Percentiles rank a stretch among this genome's conserved stretches.
phyloP scores from a whole-genome alignment of 352 stramenopile species.

The Globisporangium iwayamae region DNA sequence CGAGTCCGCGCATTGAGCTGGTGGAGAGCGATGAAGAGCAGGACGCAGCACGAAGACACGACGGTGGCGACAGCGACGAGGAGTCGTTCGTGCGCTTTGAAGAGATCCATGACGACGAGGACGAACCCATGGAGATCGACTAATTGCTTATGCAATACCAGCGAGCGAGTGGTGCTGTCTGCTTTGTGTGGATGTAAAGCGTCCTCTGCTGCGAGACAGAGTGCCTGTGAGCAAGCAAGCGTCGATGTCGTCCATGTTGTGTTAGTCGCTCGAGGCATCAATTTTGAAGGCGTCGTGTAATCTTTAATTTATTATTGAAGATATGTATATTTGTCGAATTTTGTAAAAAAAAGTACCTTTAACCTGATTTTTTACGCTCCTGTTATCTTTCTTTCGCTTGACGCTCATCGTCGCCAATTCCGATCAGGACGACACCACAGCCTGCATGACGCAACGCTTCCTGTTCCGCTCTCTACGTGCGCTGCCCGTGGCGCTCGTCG shows the following conservation, averaged over 20 bases:
- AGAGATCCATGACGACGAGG: slow-evolving; percentile 60
- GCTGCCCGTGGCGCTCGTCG: slow-evolving; percentile 20
- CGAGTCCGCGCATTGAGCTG: slow-evolving; percentile 42
- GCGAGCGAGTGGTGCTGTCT: not conserved
- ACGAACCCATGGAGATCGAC: slow-evolving; percentile 74
- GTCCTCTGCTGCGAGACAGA: no score
- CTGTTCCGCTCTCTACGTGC: slow-evolving; percentile 14
- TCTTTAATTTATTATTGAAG: slow-evolving; percentile 3
- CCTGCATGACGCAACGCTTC: slow-evolving; percentile 4
- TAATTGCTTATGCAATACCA: slow-evolving; percentile 15
- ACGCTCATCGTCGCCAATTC: not conserved
- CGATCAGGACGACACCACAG: slow-evolving; percentile 1
- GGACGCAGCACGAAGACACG: slow-evolving; percentile 8
- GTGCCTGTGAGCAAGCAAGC: not conserved
- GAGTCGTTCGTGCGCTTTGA: slow-evolving; percentile 61
- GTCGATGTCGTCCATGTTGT: not conserved
- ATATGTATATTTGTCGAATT: not conserved
- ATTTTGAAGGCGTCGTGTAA: not conserved
- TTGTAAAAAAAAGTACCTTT: not conserved
- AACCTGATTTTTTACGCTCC: not conserved
- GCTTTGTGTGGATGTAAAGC: not conserved
- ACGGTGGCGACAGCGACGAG: slow-evolving; percentile 22
- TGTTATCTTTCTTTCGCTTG: no score
- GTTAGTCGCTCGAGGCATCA: not conserved
- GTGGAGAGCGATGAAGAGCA: slow-evolving; percentile 45